phyloP scores from a whole-genome alignment of 176 grass and related monocot species.

The Hordeum marinum region DNA sequence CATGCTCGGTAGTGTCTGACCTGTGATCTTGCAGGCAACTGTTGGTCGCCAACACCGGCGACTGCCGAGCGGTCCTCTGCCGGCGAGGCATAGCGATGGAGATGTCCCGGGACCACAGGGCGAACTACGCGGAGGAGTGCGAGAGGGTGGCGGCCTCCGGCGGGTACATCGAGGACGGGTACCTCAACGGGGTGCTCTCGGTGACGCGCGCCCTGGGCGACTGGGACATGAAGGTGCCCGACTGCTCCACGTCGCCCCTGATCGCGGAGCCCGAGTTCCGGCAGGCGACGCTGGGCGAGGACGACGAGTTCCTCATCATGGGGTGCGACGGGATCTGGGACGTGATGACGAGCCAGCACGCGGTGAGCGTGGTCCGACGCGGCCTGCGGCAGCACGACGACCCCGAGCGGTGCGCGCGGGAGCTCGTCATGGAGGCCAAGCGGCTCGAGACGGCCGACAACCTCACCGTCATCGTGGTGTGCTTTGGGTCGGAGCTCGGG shows the following conservation, averaged over 20 bases:
- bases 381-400: slow-evolving; percentile 62
- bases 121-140: slow-evolving; percentile 46
- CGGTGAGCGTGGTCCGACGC: slow-evolving; percentile 48
- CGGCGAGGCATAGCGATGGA: slow-evolving; percentile 69
- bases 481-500: slow-evolving; percentile 42
- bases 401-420: slow-evolving; percentile 51
- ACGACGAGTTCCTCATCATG: slow-evolving; percentile 80
- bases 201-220: slow-evolving; percentile 79
- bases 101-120: slow-evolving; percentile 82
- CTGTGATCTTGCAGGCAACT: slow-evolving; percentile 47
- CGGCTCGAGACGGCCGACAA: slow-evolving; percentile 60
- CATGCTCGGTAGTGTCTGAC: background rate
- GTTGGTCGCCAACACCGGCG: slow-evolving; percentile 84
- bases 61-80: slow-evolving; percentile 85
- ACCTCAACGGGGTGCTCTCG: slow-evolving; percentile 83
- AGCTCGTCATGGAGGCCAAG: slow-evolving; percentile 67
- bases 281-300: slow-evolving; percentile 36
- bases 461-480: slow-evolving; percentile 62
- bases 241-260: slow-evolving; percentile 47
- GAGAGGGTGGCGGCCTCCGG: slow-evolving; percentile 53
- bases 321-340: slow-evolving; percentile 83
- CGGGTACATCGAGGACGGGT: slow-evolving; percentile 76
- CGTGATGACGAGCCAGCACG: slow-evolving; percentile 69
- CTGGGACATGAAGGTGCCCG: slow-evolving; percentile 78
- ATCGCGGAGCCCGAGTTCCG: slow-evolving; percentile 80